A percentile compares a stretch with the other conserved stretches of the same genome.
Evolutionary conservation across 2,329 filamentous ascomycete genomes (phyloP).

Genomic region (Ceratocystis albifundus): DNA sequence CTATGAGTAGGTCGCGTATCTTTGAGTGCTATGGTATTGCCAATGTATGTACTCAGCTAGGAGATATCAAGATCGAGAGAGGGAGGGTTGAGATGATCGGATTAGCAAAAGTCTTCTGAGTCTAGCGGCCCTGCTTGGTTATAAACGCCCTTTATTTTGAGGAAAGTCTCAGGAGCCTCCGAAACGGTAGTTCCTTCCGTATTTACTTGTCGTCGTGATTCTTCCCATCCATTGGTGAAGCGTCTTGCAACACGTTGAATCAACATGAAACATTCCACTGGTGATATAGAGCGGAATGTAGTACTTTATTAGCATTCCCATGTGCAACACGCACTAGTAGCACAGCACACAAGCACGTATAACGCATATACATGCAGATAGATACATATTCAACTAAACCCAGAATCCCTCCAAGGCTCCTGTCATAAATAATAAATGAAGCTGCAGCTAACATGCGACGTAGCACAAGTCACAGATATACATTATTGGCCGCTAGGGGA

Average conservation of each 20-base stretch:
- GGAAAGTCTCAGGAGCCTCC: background rate
- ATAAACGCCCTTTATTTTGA: conserved; percentile 3
- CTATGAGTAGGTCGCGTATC: background rate
- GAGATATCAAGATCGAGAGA: background rate
- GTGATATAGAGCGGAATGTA: conserved; percentile 7
- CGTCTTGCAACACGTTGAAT: conserved; percentile 10
- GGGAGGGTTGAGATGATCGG: background rate
- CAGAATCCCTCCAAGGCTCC: background rate
- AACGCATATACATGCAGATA: no score
- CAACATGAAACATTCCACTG: conserved; percentile 11
- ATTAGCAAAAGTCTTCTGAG: background rate
- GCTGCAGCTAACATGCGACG: background rate
- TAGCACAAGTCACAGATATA: conserved; percentile 12
- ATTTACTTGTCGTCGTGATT: conserved; percentile 2
- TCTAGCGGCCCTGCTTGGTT: background rate
- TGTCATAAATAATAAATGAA: conserved; percentile 2
- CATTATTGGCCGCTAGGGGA: background rate
- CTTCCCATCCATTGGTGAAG: background rate
- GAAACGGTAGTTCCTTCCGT: conserved; percentile 3
- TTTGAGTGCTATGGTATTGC: background rate
- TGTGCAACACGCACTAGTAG: background rate
- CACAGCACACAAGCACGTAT: background rate
- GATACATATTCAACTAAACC: background rate
- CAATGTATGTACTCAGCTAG: background rate
- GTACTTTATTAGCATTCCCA: conserved; percentile 6